Evolutionary conservation across 129 eudicot genomes (phyloP), one percentile per base, ranked within the genome.

Genomic region (Centella asiatica): DNA sequence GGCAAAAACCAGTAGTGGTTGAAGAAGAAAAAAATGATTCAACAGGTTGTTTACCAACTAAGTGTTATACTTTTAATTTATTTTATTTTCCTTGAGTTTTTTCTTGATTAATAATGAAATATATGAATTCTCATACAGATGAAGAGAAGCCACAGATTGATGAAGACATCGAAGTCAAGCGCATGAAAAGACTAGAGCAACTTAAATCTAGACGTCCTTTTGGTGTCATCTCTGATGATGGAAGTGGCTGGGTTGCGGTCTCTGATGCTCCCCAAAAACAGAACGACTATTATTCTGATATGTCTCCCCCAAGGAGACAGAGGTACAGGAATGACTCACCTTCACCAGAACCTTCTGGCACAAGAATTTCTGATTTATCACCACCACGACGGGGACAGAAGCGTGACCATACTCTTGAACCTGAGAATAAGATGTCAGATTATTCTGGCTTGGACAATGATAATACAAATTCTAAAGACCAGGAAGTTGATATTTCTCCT

Each of bases 211-310:
- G 61, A 45, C 88, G 92, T 50, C 90, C 96, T 65, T 81, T 79
- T 69, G 94, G 95, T 42, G 76, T 66, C 65, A 82, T 92, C 31
- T 92, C 96, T 22, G 98, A 92, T 50, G 98, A 92, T 82, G 98
- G 98, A 75, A 92, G 96, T 46, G 98, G 98, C 26, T 92, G 98
- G 98, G 78, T 92, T 62, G 22, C 96, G 4, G 74, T 92, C 34
- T 66, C 90, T 56, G 81, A 75, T 62, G n/a, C 63, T 61, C 66
- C 90, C 37, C 71, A 67, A 57, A 62, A 4, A 32, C 44, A 46
- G 6, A 70, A 65, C 58, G 81, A 77, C 47, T 65, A 32, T n/a
- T 67, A 52, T 74, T 42, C 66, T 28, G 88, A 86, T 65, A 80
- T 85, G 36, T 83, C 87, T 23, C 82, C 89, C 14, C 95, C 87